Conservation (phyloP, 2,329 filamentous ascomycete species). For the Pseudogymnoascus sp. region DNA sequence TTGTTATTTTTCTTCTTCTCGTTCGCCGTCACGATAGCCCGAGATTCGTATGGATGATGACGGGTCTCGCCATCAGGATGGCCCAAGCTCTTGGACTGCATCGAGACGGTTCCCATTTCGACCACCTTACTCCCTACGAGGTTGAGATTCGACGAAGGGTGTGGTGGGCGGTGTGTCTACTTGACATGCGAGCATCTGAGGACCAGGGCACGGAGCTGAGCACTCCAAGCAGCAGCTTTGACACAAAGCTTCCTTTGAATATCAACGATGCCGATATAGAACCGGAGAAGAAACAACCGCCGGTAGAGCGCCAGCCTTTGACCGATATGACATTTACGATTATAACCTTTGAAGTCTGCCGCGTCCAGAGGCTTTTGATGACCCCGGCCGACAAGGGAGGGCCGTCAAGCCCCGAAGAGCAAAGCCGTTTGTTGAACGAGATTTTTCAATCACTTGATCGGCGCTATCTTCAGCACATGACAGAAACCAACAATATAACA, state of each 20-base stretch:
- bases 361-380: too few relatives aligned
- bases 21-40: slow-evolving; percentile 40
- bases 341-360: too few relatives aligned
- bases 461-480: slow-evolving; percentile 34
- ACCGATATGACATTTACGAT: slow-evolving; percentile 23
- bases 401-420: slow-evolving; percentile 31
- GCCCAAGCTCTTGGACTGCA: slow-evolving; percentile 35
- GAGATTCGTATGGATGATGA: slow-evolving; percentile 42
- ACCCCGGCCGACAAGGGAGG: slow-evolving; percentile 20
- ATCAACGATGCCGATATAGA: slow-evolving; percentile 19
- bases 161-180: slow-evolving; percentile 51
- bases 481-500: slow-evolving; percentile 25
- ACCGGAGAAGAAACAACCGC: slow-evolving; percentile 18
- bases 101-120: slow-evolving; percentile 37
- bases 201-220: slow-evolving; percentile 41
- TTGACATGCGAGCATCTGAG: slow-evolving; percentile 48
- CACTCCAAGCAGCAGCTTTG: slow-evolving; percentile 40
- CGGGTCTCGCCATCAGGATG: slow-evolving; percentile 33
- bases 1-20: slow-evolving; percentile 36
- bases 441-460: slow-evolving; percentile 36
- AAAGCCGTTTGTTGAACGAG: slow-evolving; percentile 37
- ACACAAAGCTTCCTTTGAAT: slow-evolving; percentile 25
- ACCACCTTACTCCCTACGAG: slow-evolving; percentile 44
- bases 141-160: slow-evolving; percentile 50
- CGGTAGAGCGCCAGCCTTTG: slow-evolving; percentile 14